These are phyloP conservation scores for Tetrahymena borealis DNA, from an alignment of 73 alveolate genomes.

Conservation along the genomic window DNA sequence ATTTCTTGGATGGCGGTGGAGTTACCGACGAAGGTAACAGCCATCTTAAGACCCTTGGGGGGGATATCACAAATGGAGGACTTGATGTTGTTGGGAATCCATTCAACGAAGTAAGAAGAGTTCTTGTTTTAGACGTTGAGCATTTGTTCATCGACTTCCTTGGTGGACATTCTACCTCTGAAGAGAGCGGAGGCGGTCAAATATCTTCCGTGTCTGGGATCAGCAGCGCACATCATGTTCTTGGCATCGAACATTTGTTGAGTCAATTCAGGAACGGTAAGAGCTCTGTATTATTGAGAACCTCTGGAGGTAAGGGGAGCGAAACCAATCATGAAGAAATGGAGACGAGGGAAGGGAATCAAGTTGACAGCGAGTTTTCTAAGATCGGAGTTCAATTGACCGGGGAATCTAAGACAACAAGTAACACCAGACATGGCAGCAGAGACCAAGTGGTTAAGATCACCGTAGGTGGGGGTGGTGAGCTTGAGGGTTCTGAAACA, in stretches of 20 bases:
- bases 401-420: slow-evolving; percentile 97
- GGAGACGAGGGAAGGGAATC: slow-evolving; percentile 99
- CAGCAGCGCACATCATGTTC: slow-evolving; percentile 99
- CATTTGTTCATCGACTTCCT: slow-evolving; percentile 96
- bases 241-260: slow-evolving; percentile 98
- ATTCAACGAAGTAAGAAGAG: slow-evolving; percentile 94
- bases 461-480: slow-evolving; percentile 98
- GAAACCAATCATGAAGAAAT: slow-evolving; percentile 98
- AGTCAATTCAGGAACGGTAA: slow-evolving; percentile 96
- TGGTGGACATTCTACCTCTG: slow-evolving; percentile 99
- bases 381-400: slow-evolving; percentile 94
- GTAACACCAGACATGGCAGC: slow-evolving; percentile 96
- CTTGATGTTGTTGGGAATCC: slow-evolving; percentile 95
- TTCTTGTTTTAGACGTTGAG: slow-evolving; percentile 91
- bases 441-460: slow-evolving; percentile 93
- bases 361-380: slow-evolving; percentile 96
- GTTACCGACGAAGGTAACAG: slow-evolving; percentile 96
- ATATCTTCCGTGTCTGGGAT: slow-evolving; percentile 97
- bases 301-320: slow-evolving; percentile 99
- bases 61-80: slow-evolving; percentile 95
- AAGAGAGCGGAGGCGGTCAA: slow-evolving; percentile 96
- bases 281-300: slow-evolving; percentile 96
- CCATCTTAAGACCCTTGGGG: slow-evolving; percentile 98
- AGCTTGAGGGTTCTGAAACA: slow-evolving; percentile 97
- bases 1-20: slow-evolving; percentile 95